Conservation (phyloP, 2,329 filamentous ascomycete genomes). For the Nemania abortiva region DNA sequence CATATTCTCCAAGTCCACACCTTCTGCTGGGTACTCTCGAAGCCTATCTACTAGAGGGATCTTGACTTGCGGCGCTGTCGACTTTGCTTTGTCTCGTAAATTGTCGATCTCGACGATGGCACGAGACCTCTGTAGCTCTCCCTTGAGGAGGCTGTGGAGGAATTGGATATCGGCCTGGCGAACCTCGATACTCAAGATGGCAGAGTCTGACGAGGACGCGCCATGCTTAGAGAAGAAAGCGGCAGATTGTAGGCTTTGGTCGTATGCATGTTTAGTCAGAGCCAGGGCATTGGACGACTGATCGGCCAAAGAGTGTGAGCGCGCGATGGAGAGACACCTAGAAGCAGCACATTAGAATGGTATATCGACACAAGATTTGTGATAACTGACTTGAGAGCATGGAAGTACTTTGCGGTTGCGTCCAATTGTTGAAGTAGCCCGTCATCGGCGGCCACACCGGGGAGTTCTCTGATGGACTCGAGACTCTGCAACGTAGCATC, state of each 20-base stretch:
- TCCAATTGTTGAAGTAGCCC: slow-evolving; percentile 82
- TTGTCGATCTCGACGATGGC: slow-evolving; percentile 87
- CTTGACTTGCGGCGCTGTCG: slow-evolving; percentile 59
- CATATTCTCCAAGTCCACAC: slow-evolving; percentile 81
- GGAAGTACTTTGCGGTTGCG: slow-evolving; percentile 84
- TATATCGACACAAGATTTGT: neutral
- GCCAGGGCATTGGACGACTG: slow-evolving; percentile 85
- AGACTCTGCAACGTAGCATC: slow-evolving; percentile 92
- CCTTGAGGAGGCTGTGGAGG: slow-evolving; percentile 72
- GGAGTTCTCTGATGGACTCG: slow-evolving; percentile 88
- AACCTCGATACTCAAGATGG: slow-evolving; percentile 77
- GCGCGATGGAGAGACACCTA: slow-evolving; percentile 84
- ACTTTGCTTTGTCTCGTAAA: slow-evolving; percentile 62
- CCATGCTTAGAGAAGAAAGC: slow-evolving; percentile 58
- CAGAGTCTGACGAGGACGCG: slow-evolving; percentile 52
- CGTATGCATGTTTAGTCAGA: slow-evolving; percentile 78
- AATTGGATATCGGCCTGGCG: slow-evolving; percentile 67
- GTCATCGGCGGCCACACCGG: slow-evolving; percentile 88
- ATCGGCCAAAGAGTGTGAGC: slow-evolving; percentile 81
- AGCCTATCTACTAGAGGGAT: slow-evolving; percentile 79
- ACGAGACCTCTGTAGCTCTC: slow-evolving; percentile 82
- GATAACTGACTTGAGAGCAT: slow-evolving; percentile 79
- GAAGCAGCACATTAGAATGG: slow-evolving; percentile 38
- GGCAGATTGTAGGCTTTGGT: slow-evolving; percentile 67
- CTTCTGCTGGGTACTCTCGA: slow-evolving; percentile 77